Percentiles rank a stretch among this genome's conserved stretches.
Conservation (phyloP, 1,284 basidiomycete genomes). For the Exobasidium cylindrosporum region DNA sequence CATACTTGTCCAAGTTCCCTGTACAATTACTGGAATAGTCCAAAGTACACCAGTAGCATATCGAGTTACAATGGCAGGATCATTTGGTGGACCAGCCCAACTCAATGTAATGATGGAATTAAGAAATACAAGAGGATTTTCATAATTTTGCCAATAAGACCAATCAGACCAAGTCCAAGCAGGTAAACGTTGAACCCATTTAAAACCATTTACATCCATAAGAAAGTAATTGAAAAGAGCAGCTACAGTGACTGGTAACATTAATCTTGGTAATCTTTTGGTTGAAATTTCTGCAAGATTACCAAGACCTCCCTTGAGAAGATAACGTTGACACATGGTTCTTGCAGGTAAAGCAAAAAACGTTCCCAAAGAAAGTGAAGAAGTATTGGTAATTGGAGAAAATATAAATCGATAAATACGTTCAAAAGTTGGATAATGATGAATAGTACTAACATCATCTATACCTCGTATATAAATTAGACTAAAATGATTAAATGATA, state of each 20-base stretch:
- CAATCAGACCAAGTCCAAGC: constrained; percentile 45
- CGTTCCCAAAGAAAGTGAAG: constrained; percentile 39
- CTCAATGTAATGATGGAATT: constrained; percentile 40
- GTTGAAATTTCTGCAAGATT: constrained; percentile 36
- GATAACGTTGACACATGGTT: constrained; percentile 42
- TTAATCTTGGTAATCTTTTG: constrained; percentile 41
- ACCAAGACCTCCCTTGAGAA: constrained; percentile 37
- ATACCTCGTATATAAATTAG: constrained; percentile 43
- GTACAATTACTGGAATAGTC: constrained; percentile 49
- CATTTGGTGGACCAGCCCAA: constrained; percentile 36
- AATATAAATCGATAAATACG: constrained; percentile 33
- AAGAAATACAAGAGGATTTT: constrained; percentile 39
- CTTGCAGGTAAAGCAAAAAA: constrained; percentile 45
- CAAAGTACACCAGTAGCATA: constrained; percentile 50
- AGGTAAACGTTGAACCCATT: constrained; percentile 41
- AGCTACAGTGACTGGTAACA: constrained; percentile 35
- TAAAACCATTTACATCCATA: constrained; percentile 39
- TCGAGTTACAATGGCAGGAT: constrained; percentile 32
- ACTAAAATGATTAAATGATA: constrained; percentile 47
- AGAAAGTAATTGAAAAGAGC: constrained; percentile 43
- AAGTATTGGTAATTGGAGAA: constrained; percentile 35
- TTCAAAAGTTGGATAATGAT: constrained; percentile 35
- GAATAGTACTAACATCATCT: constrained; percentile 21
- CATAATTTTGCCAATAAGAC: constrained; percentile 46
- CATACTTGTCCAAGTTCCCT: constrained; percentile 30